A percentile compares a stretch with the other conserved stretches of the same genome.
Conservation (phyloP, 305 asterid genomes). For the Fraxinus floribunda region DNA sequence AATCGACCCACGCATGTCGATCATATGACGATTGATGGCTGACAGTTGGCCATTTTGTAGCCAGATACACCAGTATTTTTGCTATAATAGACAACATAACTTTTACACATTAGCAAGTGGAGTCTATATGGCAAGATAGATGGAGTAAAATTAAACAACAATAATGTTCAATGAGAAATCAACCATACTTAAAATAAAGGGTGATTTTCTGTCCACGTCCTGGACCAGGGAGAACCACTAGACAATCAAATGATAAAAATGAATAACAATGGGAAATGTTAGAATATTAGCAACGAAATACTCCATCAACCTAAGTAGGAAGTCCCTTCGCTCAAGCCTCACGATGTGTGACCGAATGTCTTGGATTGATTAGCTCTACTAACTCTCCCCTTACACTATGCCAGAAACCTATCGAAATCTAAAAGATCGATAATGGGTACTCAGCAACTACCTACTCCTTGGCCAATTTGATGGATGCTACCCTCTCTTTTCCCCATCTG, state of each 20-base stretch:
- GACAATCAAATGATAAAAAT: neutral
- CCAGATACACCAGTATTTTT: neutral
- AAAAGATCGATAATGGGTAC: neutral
- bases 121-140: neutral
- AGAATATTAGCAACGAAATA: neutral
- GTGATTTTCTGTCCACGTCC: too few relatives aligned
- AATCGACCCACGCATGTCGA: too few relatives aligned
- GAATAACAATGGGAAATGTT: neutral
- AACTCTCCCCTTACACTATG: neutral
- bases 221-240: neutral
- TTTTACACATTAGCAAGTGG: neutral
- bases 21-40: too few relatives aligned
- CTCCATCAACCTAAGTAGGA: neutral
- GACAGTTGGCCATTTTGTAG: neutral
- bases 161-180: neutral
- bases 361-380: too few relatives aligned
- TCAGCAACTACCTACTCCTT: neutral
- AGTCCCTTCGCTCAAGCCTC: too few relatives aligned
- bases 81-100: neutral
- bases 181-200: neutral
- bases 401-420: neutral
- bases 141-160: neutral
- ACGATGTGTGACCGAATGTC: too few relatives aligned
- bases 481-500: neutral
- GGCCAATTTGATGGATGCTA: neutral